These are phyloP conservation scores for Stereocaulon alpinum DNA, from an alignment of 495 filamentous ascomycete species.

Conservation along the genomic window DNA sequence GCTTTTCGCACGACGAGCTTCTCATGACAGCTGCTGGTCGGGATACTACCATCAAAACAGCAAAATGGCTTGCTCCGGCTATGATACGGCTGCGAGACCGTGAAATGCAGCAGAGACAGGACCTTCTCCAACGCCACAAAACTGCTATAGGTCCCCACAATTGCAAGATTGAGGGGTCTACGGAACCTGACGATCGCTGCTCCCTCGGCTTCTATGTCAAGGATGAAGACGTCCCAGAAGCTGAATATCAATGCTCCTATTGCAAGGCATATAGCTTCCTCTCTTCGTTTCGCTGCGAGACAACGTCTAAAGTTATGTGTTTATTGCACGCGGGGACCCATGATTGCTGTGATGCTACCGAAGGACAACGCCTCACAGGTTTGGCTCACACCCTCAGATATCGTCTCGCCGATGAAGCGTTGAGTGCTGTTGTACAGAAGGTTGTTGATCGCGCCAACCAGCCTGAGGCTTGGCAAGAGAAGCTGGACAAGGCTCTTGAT, in stretches of 20 bases:
- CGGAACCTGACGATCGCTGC: slow-evolving; percentile 28
- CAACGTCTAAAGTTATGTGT: slow-evolving; percentile 67
- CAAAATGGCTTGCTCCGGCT: slow-evolving; percentile 88
- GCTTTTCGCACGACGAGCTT: slow-evolving; percentile 97
- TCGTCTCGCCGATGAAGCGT: slow-evolving; percentile 61
- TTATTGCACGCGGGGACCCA: slow-evolving; percentile 64
- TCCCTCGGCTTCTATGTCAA: slow-evolving; percentile 42
- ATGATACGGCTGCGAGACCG: slow-evolving; percentile 64
- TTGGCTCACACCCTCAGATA: slow-evolving; percentile 59
- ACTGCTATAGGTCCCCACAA: slow-evolving; percentile 37
- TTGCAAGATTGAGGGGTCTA: slow-evolving; percentile 34
- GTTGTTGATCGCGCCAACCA: slow-evolving; percentile 76
- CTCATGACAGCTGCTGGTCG: slow-evolving; percentile 73
- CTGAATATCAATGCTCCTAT: slow-evolving; percentile 79
- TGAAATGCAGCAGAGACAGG: slow-evolving; percentile 56
- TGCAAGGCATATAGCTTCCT: slow-evolving; percentile 92
- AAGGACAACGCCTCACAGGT: slow-evolving; percentile 49
- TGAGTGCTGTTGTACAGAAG: slow-evolving; percentile 57
- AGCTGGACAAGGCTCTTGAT: slow-evolving; percentile 72
- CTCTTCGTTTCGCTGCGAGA: slow-evolving; percentile 76
- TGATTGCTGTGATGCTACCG: slow-evolving; percentile 63
- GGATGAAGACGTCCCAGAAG: slow-evolving; percentile 70
- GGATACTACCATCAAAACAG: slow-evolving; percentile 79
- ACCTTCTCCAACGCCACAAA: slow-evolving; percentile 56
- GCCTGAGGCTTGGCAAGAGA: slow-evolving; percentile 84